Evolutionary conservation across 179 eudicot genomes (phyloP), one percentile per base, ranked within the genome.

Genomic region (Corrigiola litoralis): DNA sequence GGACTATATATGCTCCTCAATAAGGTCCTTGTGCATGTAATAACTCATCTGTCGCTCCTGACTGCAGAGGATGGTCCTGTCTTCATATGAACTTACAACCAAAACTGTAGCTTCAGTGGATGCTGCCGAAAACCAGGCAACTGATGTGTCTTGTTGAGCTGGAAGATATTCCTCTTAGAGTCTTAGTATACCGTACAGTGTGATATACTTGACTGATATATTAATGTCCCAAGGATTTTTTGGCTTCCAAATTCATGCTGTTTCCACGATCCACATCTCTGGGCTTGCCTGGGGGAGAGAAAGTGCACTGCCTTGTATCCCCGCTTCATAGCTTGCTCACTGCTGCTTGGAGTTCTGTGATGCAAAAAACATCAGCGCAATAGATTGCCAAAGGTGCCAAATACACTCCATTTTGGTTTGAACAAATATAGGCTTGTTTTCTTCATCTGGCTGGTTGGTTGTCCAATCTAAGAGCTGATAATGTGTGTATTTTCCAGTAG

Each of bases 41-140:
- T 45, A 27, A 54, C 57, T 45, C 28, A 21, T n/a, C n/a, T 37
- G 29, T 66, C 42, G 57, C 60, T 48, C 49, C 50, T 66, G 69
- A 71, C 41, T 82, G 87, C 89, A 89, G 96, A 80, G 58, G 70
- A 72, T 83, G 28, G 85, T 68, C 52, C 56, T 89, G 58, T 87
- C 91, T 14, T 81, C 87, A 12, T 74, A 74, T 41, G 91, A 85
- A 60, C 58, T 65, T 55, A 41, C 59, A 36, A 58, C 75, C 58
- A 80, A 75, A 48, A 68, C 74, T 57, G 74, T 80, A 67, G 72
- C 72, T 8, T 70, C 71, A 67, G 76, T 78, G 53, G 71, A 79
- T 24, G 81, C 74, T 44, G 46, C 62, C 66, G 64, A 81, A 70
- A 65, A 63, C 52, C 77, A 62, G 74, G 77, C 65, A 72, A 66